A percentile compares a stretch with the other conserved stretches of the same genome.
Evolutionary conservation across 2,329 filamentous ascomycete genomes (phyloP).

Genomic region (Diplodia scrobiculata): DNA sequence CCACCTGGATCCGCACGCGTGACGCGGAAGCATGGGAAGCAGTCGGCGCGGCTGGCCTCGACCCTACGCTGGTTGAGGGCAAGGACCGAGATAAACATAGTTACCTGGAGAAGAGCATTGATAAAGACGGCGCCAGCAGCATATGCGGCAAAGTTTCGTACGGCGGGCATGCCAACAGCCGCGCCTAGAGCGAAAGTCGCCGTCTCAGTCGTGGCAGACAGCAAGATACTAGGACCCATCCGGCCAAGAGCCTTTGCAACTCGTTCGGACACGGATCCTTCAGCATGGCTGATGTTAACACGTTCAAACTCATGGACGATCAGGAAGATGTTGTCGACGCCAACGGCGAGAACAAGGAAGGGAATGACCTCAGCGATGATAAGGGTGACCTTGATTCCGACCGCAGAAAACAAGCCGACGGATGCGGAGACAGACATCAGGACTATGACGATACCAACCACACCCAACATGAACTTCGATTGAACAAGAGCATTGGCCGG

Average conservation of each 20-base stretch:
- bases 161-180: conserved; percentile 96
- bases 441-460: conserved; percentile 91
- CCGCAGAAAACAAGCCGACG: conserved; percentile 89
- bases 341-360: conserved; percentile 92
- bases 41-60: conserved; percentile 85
- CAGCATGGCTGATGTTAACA: conserved; percentile 87
- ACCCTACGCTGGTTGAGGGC: conserved; percentile 89
- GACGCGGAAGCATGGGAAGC: conserved; percentile 85
- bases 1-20: conserved; percentile 71
- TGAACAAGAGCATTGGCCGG: conserved; percentile 85
- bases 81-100: conserved; percentile 92
- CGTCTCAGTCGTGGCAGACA: conserved; percentile 93
- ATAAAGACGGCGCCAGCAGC: conserved; percentile 95
- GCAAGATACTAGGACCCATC: conserved; percentile 94
- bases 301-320: conserved; percentile 98
- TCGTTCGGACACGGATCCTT: conserved; percentile 81
- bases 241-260: conserved; percentile 86
- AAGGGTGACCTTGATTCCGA: conserved; percentile 88
- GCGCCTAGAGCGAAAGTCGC: conserved; percentile 89
- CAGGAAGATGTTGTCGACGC: conserved; percentile 98
- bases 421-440: conserved; percentile 96
- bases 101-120: conserved; percentile 95
- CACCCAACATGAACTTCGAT: conserved; percentile 94
- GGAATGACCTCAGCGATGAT: conserved; percentile 99
- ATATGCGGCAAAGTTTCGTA: conserved; percentile 95